A percentile compares a stretch with the other conserved stretches of the same genome.
Evolutionary conservation across 441 rosid species (phyloP).

Genomic region (Erysimum cheiri): DNA sequence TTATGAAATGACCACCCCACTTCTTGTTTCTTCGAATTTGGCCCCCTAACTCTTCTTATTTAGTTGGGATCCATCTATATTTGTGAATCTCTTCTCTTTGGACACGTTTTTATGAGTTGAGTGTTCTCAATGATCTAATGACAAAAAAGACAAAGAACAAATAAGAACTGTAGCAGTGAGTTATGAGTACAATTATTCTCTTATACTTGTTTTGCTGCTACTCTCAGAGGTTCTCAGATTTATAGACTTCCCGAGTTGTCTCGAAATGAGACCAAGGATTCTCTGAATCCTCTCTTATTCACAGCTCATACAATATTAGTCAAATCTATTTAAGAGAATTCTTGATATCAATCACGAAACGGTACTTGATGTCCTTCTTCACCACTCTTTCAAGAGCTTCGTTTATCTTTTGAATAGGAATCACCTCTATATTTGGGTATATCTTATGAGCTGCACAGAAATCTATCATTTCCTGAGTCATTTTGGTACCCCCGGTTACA

Average conservation of each 20-base stretch:
- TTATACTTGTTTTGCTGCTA: not conserved
- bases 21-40: not conserved
- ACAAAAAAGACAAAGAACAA: not conserved
- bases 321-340: slow-evolving; percentile 61
- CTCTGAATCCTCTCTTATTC: slow-evolving; percentile 17
- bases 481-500: slow-evolving; percentile 68
- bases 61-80: not conserved
- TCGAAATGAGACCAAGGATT: slow-evolving; percentile 10
- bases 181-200: not conserved
- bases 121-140: not conserved
- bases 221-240: not conserved
- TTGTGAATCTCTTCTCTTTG: not conserved
- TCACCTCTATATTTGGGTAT: slow-evolving; percentile 70
- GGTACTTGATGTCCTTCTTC: slow-evolving; percentile 77
- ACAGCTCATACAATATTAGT: not conserved
- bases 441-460: slow-evolving; percentile 73
- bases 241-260: not conserved
- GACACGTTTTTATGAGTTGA: not conserved
- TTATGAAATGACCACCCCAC: not conserved
- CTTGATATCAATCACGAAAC: slow-evolving; percentile 82
- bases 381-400: slow-evolving; percentile 79
- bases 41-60: not conserved
- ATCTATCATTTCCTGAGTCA: slow-evolving; percentile 76
- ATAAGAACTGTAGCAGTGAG: not conserved
- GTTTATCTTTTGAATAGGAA: slow-evolving; percentile 69